A percentile compares a stretch with the other conserved stretches of the same genome.
These are phyloP conservation scores for Erigeron canadensis DNA, from an alignment of 129 eudicot species.

Conservation along the genomic window DNA sequence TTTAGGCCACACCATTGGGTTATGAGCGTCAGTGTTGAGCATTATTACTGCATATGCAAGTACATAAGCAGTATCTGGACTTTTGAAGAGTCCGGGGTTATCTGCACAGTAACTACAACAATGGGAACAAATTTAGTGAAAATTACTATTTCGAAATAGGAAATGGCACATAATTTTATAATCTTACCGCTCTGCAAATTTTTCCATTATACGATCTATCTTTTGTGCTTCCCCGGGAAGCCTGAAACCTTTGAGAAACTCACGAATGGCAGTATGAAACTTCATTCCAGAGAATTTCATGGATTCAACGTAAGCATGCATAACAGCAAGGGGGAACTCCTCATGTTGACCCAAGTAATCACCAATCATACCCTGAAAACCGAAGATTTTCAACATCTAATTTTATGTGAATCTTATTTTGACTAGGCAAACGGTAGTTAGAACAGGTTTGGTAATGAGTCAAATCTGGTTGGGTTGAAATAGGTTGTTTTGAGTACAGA, in stretches of 20 bases:
- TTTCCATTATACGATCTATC: conserved; percentile 94
- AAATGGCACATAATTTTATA: not conserved
- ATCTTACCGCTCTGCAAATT: conserved; percentile 91
- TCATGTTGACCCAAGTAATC: conserved; percentile 95
- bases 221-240: conserved; percentile 99
- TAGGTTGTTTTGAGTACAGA: not conserved
- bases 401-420: not conserved
- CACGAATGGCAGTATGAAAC: conserved; percentile 78
- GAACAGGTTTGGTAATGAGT: not conserved
- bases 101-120: conserved; percentile 88
- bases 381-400: conserved; percentile 10
- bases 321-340: conserved; percentile 86
- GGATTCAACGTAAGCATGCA: conserved; percentile 95
- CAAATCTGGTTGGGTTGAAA: not conserved
- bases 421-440: not conserved
- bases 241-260: conserved; percentile 84
- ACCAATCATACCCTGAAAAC: conserved; percentile 84
- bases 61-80: conserved; percentile 91
- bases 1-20: conserved; percentile 92
- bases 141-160: conserved; percentile 6
- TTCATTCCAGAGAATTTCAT: conserved; percentile 87
- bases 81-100: conserved; percentile 85
- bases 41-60: conserved; percentile 96
- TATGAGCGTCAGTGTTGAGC: conserved; percentile 94
- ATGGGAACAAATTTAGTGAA: conserved; percentile 12